phyloP scores from a whole-genome alignment of 495 filamentous ascomycete species.

The Hamigera avellanea region DNA sequence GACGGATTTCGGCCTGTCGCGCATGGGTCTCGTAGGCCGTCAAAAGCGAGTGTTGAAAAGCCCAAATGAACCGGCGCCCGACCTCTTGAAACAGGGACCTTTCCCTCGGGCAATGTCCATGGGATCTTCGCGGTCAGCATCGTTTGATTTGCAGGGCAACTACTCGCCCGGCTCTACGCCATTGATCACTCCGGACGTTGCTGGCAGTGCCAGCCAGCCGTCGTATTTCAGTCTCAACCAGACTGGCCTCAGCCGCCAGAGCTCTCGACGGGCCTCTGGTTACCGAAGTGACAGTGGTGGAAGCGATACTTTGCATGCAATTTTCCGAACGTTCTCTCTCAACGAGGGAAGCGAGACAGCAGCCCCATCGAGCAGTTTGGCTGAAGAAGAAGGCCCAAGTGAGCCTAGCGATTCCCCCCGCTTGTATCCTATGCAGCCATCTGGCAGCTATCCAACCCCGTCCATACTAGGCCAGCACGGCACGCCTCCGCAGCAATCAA shows the following conservation, averaged over 20 bases:
- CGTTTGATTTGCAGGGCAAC: conserved; percentile 75
- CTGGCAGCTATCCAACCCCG: conserved; percentile 38
- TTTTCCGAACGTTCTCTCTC: conserved; percentile 76
- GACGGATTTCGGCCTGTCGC: conserved; percentile 93
- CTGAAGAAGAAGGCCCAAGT: conserved; percentile 61
- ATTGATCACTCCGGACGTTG: conserved; percentile 72
- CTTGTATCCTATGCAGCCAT: conserved; percentile 49
- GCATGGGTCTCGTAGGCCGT: conserved; percentile 93
- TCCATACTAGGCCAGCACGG: conserved; percentile 21
- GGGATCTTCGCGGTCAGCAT: conserved; percentile 88
- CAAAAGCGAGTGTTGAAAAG: conserved; percentile 87
- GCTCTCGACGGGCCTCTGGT: conserved; percentile 68
- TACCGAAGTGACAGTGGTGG: conserved; percentile 87
- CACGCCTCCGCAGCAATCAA: conserved; percentile 61
- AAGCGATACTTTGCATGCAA: conserved; percentile 71
- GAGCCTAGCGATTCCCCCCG: conserved; percentile 62
- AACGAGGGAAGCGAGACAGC: conserved; percentile 40
- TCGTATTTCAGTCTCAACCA: conserved; percentile 88
- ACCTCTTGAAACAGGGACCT: conserved; percentile 83
- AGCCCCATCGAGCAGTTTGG: conserved; percentile 29
- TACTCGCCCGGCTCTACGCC: conserved; percentile 78
- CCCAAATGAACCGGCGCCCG: conserved; percentile 70
- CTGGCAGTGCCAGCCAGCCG: conserved; percentile 57
- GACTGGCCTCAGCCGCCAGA: conserved; percentile 53
- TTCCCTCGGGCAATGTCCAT: conserved; percentile 79